Evolutionary conservation across 805 yeast genomes (phyloP).

Genomic region (Candida sakaeoensis): DNA sequence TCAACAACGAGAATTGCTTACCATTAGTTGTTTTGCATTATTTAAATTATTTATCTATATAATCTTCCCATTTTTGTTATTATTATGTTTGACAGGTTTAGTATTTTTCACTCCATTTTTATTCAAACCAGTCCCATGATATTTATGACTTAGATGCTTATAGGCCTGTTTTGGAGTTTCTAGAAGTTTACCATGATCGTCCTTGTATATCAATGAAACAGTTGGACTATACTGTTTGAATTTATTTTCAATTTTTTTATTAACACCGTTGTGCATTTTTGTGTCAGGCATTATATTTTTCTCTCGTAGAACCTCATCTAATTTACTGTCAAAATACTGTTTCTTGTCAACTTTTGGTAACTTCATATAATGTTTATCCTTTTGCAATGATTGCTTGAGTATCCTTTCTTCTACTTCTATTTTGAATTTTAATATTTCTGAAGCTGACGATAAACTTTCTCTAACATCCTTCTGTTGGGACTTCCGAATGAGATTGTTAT

Average conservation of each 20-base stretch:
- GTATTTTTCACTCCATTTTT: conserved; percentile 5
- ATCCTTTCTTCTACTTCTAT: conserved; percentile 32
- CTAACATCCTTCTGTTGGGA: conserved; percentile 15
- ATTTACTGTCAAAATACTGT: conserved; percentile 19
- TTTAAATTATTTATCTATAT: conserved; percentile 2
- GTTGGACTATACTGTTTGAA: conserved; percentile 40
- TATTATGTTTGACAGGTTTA: conserved; percentile 1
- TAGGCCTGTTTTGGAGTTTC: conserved; percentile 63
- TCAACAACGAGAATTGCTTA: neutral
- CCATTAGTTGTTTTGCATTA: neutral
- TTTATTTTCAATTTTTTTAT: conserved; percentile 5
- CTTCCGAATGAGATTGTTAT: conserved; percentile 17
- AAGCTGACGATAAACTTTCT: conserved; percentile 22
- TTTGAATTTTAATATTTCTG: conserved; percentile 27
- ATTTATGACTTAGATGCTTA: conserved; percentile 70
- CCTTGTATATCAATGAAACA: conserved; percentile 56
- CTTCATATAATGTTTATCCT: conserved; percentile 22
- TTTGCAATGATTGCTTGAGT: conserved; percentile 24
- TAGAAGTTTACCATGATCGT: conserved; percentile 58
- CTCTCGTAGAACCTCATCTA: conserved; percentile 26
- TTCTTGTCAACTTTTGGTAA: conserved; percentile 28
- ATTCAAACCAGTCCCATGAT: conserved; percentile 53
- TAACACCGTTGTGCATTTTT: neutral
- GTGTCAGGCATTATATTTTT: conserved; percentile 20
- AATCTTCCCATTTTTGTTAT: neutral